Base-by-base conservation (phyloP, 257 asterid species). In the Primulina tabacum region DNA sequence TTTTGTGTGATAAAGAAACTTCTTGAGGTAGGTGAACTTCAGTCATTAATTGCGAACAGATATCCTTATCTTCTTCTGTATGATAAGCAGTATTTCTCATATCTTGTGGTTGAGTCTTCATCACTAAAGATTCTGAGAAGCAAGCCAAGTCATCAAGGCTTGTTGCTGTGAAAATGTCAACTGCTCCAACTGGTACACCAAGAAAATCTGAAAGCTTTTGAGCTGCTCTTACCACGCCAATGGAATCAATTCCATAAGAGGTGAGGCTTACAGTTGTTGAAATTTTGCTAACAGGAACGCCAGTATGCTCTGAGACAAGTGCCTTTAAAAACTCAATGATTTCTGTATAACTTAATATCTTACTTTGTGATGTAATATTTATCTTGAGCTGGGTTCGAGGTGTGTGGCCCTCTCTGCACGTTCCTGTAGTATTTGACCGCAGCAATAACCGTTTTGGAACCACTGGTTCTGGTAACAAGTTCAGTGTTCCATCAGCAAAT, bases 151-250 rank as follows among this genome's bases (percentile, higher is more conserved):
- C 97, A 5, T 85, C 87, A 18, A 90, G 89, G 80, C 89, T 85
- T 34, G 95, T 87, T 34, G 97, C 95, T 16, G 95, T 89, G 80
- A 90, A 90, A 56, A 90, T 90, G 77, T 90, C 97, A 2, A 89
- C 90, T 47, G 97, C 97, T 6, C 97, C 95, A 29, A 90, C 96
- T 12, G 90, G 96, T 4, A 79, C 87, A 55, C 90, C 90, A 0
- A 90, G 92, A 80, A 87, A 90, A 71, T 87, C 90, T 0, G 96
- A 87, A 56, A 91, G 95, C 84, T 87, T 91, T 71, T 91, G 97
- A 73, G 97, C 96, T 64, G 97, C 96, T 80, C 95, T 79, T 34
- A 89, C 97, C 53, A 91, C 97, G n/a, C 97, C 97, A 71, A 91
- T 91, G 21, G 97, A 91, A 79, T 91, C 96, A 62, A 91, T 85